Evolutionary conservation across 441 rosid species (phyloP), one percentile per base, ranked within the genome.

Genomic region (Adansonia grandidieri): DNA sequence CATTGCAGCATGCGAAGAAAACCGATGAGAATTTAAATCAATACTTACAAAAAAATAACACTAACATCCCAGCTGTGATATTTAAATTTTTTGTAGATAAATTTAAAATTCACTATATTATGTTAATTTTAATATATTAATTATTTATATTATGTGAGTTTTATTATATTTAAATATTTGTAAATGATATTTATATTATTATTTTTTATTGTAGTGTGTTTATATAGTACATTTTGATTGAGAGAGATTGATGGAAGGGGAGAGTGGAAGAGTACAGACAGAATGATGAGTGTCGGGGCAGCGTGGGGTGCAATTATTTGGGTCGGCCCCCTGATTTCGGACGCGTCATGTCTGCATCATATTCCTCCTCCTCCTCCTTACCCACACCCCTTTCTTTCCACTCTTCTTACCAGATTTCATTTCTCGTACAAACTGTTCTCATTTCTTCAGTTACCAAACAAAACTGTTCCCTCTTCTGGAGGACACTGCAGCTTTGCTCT

Each of bases 271-370:
- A 78, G 77, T 28, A n/a, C 81, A 79, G 89, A 86, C 89, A 88
- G 85, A 88, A 85, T 88, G 73, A 87, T 85, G 65, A 19, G 42
- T 4, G 85, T 88, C 84, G 86, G 91, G 89, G 81, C 81, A 88
- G 90, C 90, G 91, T 86, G 89, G 89, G 91, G 84, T 40, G 84
- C 89, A 84, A 89, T 88, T 69, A 88, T 28, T 86, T 85, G 87
- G 88, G 82, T 17, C 78, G 63, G 74, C 79, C 90, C 88, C 85
- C 88, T 89, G 89, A 88, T 88, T 85, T 79, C 85, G 92, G 90
- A 82, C 80, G 84, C 89, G 89, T 86, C 90, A 77, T 79, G 90
- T 87, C 89, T 83, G 86, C 85, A 84, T 84, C 90, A 85, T 91
- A 86, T 85, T 89, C 89, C 84, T 91, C 87, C 86, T 89, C 89